Evolutionary conservation across 2,329 filamentous ascomycete genomes (phyloP).

Genomic region (Apiospora sp.): DNA sequence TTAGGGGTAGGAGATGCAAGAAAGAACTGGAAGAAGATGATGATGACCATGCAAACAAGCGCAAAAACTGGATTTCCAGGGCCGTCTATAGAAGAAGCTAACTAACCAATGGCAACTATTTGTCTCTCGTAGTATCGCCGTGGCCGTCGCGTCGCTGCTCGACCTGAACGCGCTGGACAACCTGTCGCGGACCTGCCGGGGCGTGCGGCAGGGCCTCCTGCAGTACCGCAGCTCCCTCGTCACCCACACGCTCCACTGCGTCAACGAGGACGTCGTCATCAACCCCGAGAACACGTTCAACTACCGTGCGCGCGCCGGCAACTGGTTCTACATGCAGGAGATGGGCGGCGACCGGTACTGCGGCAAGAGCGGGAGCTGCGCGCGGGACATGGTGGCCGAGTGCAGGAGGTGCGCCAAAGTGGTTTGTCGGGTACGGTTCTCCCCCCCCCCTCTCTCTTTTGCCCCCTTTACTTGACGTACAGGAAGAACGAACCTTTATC

Average conservation of each 20-base stretch:
- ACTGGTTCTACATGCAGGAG: conserved; percentile 67
- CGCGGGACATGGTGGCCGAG: conserved; percentile 84
- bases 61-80: neutral
- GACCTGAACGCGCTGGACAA: conserved; percentile 89
- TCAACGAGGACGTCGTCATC: conserved; percentile 69
- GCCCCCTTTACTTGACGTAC: neutral
- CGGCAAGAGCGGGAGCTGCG: conserved; percentile 80
- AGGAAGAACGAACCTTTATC: too few species aligned
- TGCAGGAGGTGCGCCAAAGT: conserved; percentile 80
- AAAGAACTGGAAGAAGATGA: neutral
- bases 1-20: neutral
- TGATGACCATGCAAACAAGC: neutral
- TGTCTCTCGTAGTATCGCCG: conserved; percentile 70
- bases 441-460: neutral
- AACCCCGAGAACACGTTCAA: conserved; percentile 64
- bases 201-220: conserved; percentile 78
- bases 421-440: conserved; percentile 77
- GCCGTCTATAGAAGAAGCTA: conserved; percentile 26
- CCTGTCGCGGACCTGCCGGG: conserved; percentile 82
- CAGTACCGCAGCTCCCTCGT: conserved; percentile 80
- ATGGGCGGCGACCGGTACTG: conserved; percentile 57
- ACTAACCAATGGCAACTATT: conserved; percentile 27
- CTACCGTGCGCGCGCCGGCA: conserved; percentile 63
- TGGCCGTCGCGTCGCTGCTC: conserved; percentile 76
- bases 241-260: conserved; percentile 79